These are phyloP conservation scores for Magnolia sinica DNA, from an alignment of 164 flowering plant genomes.

Conservation along the genomic window DNA sequence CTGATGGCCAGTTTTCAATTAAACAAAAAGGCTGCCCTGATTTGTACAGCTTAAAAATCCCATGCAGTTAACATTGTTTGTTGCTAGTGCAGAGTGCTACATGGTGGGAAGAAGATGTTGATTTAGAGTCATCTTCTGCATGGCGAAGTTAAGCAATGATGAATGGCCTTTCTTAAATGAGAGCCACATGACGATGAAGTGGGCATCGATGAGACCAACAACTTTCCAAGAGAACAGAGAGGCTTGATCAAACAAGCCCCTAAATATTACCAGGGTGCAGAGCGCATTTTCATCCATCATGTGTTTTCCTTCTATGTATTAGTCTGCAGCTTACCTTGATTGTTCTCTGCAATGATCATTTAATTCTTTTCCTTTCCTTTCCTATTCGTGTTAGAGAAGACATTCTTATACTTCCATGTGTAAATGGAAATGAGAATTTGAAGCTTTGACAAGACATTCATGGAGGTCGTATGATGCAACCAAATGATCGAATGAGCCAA, in stretches of 20 bases:
- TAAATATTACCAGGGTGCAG: background rate
- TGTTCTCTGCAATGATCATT: background rate
- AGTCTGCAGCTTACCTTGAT: background rate
- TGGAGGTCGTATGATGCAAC: background rate
- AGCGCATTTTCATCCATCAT: background rate
- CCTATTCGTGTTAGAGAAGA: background rate
- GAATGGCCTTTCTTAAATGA: background rate
- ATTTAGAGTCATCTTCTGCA: slow-evolving; percentile 69
- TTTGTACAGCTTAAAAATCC: background rate
- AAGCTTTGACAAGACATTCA: background rate
- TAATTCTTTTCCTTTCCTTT: background rate
- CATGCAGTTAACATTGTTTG: background rate
- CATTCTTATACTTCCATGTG: background rate
- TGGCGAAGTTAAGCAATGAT: slow-evolving; percentile 69
- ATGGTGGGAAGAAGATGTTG: slow-evolving; percentile 95
- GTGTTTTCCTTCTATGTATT: background rate
- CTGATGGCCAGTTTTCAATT: no score
- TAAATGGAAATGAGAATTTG: background rate
- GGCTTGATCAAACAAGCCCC: background rate
- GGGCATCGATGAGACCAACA: background rate
- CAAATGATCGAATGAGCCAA: no score
- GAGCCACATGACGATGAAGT: background rate
- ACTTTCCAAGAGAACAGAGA: background rate
- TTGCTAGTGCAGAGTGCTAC: slow-evolving; percentile 50
- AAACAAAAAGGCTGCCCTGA: background rate